phyloP scores from a whole-genome alignment of 139 green algal genomes.

The Zygnema cylindricum region DNA sequence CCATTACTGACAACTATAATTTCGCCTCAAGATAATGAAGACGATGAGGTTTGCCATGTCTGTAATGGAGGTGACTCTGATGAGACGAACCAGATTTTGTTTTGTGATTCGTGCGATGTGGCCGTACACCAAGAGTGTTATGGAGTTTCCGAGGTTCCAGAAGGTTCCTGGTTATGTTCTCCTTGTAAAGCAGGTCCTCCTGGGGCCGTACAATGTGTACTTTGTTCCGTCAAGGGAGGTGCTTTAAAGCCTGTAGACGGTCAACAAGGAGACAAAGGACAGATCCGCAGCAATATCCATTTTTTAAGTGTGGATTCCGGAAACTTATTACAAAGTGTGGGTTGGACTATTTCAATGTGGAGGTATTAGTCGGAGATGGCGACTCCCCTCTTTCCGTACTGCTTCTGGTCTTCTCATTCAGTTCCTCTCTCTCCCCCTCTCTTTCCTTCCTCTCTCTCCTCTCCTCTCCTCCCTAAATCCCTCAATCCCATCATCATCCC shows the following conservation, averaged over 20 bases:
- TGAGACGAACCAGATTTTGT: constrained; percentile 62
- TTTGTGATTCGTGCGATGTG: constrained; percentile 66
- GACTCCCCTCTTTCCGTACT: too few species aligned
- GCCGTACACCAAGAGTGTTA: constrained; percentile 69
- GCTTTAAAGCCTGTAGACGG: constrained; percentile 60
- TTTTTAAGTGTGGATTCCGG: constrained; percentile 64
- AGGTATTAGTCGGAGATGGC: too few species aligned
- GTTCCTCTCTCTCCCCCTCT: too few species aligned
- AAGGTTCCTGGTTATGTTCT: constrained; percentile 59
- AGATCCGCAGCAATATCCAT: constrained; percentile 16
- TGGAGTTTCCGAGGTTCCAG: constrained; percentile 65
- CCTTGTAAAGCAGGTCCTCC: constrained; percentile 1
- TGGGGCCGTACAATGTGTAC: constrained; percentile 21
- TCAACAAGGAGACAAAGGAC: constrained; percentile 44
- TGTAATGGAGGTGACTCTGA: constrained; percentile 58
- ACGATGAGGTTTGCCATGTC: constrained; percentile 59
- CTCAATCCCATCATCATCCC: too few species aligned
- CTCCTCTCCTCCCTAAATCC: too few species aligned
- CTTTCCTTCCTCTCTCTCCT: too few species aligned
- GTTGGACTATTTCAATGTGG: too few species aligned
- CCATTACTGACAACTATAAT: constrained; percentile 27
- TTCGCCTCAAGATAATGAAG: constrained; percentile 33
- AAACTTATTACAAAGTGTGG: too few species aligned
- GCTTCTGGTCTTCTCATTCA: too few species aligned
- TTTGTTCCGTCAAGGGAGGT: constrained; percentile 44